Percentiles rank a stretch among this genome's conserved stretches.
phyloP scores from a whole-genome alignment of 2,329 filamentous ascomycete genomes.

The Tolypocladium sp. region DNA sequence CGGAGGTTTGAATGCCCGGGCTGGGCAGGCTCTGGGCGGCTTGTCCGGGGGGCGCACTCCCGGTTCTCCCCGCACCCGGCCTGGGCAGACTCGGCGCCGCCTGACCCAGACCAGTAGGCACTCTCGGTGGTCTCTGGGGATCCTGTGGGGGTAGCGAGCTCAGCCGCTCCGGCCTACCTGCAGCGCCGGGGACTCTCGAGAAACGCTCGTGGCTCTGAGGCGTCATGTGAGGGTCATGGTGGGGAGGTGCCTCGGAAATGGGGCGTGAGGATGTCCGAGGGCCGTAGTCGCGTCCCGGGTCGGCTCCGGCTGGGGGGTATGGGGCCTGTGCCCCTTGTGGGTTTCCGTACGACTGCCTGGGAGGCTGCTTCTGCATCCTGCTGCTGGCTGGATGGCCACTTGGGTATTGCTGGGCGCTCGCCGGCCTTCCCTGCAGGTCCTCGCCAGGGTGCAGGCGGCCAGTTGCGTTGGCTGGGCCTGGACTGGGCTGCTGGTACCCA shows the following conservation, averaged over 20 bases:
- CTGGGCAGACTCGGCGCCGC: slow-evolving; percentile 9
- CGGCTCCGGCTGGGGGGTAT: slow-evolving; percentile 10
- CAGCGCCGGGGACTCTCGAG: slow-evolving; percentile 19
- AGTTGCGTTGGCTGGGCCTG: slow-evolving; percentile 15
- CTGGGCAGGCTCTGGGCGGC: slow-evolving; percentile 8
- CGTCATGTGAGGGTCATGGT: slow-evolving; percentile 5
- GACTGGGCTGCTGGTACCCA: slow-evolving; percentile 32
- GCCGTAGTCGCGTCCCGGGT: slow-evolving; percentile 28
- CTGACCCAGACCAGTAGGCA: slow-evolving; percentile 9
- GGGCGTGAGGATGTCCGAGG: slow-evolving; percentile 20
- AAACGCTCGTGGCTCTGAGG: slow-evolving; percentile 16
- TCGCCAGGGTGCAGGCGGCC: slow-evolving; percentile 11
- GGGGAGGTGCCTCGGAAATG: slow-evolving; percentile 9
- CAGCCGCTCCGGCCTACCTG: slow-evolving; percentile 20
- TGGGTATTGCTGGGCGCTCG: slow-evolving; percentile 15
- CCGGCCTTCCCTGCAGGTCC: slow-evolving; percentile 12
- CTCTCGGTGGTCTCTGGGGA: slow-evolving; percentile 10
- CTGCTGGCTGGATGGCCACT: slow-evolving; percentile 22
- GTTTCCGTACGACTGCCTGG: slow-evolving; percentile 5
- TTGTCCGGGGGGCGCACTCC: slow-evolving; percentile 27
- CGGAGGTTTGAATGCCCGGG: slow-evolving; percentile 18
- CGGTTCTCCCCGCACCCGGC: slow-evolving; percentile 20
- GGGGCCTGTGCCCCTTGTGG: background rate
- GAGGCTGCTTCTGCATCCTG: slow-evolving; percentile 16
- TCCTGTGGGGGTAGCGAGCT: slow-evolving; percentile 20